Evolutionary conservation across 441 rosid species (phyloP).

Genomic region (Sinapis alba): DNA sequence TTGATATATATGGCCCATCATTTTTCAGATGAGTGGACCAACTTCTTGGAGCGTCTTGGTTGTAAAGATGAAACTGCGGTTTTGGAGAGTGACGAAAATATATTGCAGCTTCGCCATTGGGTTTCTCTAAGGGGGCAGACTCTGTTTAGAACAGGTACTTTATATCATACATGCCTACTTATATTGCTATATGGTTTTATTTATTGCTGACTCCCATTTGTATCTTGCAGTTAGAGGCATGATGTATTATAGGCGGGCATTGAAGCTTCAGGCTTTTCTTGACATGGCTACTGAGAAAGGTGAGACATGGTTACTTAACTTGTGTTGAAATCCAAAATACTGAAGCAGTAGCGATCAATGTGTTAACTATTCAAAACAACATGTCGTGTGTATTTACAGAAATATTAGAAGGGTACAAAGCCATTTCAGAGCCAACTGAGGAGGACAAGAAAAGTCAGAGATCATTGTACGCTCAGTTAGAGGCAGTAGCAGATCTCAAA

Average conservation of each 20-base stretch:
- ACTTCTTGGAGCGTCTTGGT: constrained; percentile 86
- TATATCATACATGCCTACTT: constrained; percentile 29
- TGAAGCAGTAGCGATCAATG: constrained; percentile 13
- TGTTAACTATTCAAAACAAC: constrained; percentile 21
- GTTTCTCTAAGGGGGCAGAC: constrained; percentile 98
- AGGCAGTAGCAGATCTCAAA: constrained; percentile 97
- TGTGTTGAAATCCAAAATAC: constrained; percentile 15
- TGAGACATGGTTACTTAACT: constrained; percentile 38
- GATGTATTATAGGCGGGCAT: constrained; percentile 98
- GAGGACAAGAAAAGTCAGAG: constrained; percentile 92
- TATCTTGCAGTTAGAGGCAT: constrained; percentile 86
- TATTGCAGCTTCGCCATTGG: constrained; percentile 98
- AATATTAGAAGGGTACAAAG: constrained; percentile 95
- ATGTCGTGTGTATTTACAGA: constrained; percentile 53
- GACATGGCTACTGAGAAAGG: constrained; percentile 95
- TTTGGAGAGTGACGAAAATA: constrained; percentile 88
- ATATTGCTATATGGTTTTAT: constrained; percentile 20
- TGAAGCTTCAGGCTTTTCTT: constrained; percentile 98
- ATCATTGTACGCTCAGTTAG: constrained; percentile 76
- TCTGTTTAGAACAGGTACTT: constrained; percentile 85
- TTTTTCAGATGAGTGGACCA: constrained; percentile 92
- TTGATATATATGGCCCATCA: constrained; percentile 26
- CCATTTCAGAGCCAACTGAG: constrained; percentile 76
- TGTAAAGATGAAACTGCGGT: constrained; percentile 72
- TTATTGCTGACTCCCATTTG: constrained; percentile 29